Conservation (phyloP, 2,329 filamentous ascomycete genomes). For the Penicillium sumatraense region DNA sequence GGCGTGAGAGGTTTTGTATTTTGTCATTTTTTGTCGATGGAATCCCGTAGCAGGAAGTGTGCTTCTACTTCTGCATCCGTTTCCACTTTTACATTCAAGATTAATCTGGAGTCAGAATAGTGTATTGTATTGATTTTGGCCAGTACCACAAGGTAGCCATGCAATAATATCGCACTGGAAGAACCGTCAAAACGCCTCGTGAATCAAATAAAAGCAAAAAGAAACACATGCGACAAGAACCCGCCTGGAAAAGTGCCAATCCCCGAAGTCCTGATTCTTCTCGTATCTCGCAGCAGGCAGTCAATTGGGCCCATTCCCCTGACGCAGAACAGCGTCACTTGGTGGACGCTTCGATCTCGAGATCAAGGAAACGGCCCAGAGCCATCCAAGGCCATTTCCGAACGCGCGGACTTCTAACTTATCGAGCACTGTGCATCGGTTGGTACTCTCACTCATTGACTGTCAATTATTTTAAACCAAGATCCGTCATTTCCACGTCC, state of each 20-base stretch:
- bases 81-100: neutral
- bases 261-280: neutral
- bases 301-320: neutral
- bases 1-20: too few relatives aligned
- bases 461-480: slow-evolving; percentile 39
- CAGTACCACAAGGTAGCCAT: slow-evolving; percentile 16
- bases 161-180: slow-evolving; percentile 24
- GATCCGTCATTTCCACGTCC: slow-evolving; percentile 53
- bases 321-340: neutral
- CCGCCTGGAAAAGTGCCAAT: neutral
- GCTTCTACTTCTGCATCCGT: neutral
- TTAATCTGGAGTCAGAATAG: neutral
- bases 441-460: neutral
- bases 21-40: too few relatives aligned
- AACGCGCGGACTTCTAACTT: neutral
- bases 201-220: slow-evolving; percentile 6
- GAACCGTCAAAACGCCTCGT: slow-evolving; percentile 4
- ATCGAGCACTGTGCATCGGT: neutral
- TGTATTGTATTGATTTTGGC: slow-evolving; percentile 16
- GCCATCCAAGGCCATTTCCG: neutral
- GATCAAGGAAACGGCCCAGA: neutral
- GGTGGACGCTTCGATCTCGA: neutral
- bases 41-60: too few relatives aligned
- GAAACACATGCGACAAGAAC: slow-evolving; percentile 10
- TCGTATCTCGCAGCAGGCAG: neutral